A percentile compares a stretch with the other conserved stretches of the same genome.
Evolutionary conservation across 805 yeast genomes (phyloP).

Genomic region (Helenozyma rhizophorensis): DNA sequence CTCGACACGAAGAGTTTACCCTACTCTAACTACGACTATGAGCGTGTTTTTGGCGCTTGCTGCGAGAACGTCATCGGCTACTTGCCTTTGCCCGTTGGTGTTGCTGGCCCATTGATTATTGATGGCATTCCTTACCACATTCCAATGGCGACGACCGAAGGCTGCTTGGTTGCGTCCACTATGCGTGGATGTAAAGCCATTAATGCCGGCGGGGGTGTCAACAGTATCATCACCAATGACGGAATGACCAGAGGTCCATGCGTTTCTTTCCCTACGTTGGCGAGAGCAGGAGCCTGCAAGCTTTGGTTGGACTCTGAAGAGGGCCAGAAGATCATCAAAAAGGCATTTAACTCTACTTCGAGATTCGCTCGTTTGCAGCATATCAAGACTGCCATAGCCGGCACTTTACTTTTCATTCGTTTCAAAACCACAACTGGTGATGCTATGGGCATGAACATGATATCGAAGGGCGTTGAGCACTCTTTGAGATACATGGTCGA

Average conservation of each 20-base stretch:
- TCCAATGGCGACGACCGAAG: slow-evolving; percentile 99
- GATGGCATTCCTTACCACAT: slow-evolving; percentile 86
- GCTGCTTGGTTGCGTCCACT: slow-evolving; percentile 96
- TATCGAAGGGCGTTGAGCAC: slow-evolving; percentile 93
- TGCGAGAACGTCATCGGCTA: slow-evolving; percentile 98
- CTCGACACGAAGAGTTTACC: slow-evolving; percentile 73
- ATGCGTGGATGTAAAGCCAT: slow-evolving; percentile 99
- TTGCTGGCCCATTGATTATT: slow-evolving; percentile 93
- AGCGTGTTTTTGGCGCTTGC: slow-evolving; percentile 96
- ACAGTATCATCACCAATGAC: slow-evolving; percentile 86
- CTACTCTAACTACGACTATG: slow-evolving; percentile 79
- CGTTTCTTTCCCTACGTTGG: slow-evolving; percentile 78
- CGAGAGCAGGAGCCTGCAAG: slow-evolving; percentile 91
- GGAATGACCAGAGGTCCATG: slow-evolving; percentile 99
- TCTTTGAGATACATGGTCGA: slow-evolving; percentile 80
- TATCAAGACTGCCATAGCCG: slow-evolving; percentile 91
- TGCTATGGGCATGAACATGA: slow-evolving; percentile 99
- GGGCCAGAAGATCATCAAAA: slow-evolving; percentile 76
- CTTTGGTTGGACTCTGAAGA: slow-evolving; percentile 94
- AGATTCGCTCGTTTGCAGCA: slow-evolving; percentile 94
- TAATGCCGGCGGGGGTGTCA: slow-evolving; percentile 94
- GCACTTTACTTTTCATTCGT: slow-evolving; percentile 80
- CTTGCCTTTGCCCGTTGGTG: slow-evolving; percentile 95
- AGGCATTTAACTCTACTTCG: slow-evolving; percentile 93
- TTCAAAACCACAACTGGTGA: slow-evolving; percentile 99